These are phyloP conservation scores for Pyronema omphalodes DNA, from an alignment of 495 filamentous ascomycete species.

Conservation along the genomic window DNA sequence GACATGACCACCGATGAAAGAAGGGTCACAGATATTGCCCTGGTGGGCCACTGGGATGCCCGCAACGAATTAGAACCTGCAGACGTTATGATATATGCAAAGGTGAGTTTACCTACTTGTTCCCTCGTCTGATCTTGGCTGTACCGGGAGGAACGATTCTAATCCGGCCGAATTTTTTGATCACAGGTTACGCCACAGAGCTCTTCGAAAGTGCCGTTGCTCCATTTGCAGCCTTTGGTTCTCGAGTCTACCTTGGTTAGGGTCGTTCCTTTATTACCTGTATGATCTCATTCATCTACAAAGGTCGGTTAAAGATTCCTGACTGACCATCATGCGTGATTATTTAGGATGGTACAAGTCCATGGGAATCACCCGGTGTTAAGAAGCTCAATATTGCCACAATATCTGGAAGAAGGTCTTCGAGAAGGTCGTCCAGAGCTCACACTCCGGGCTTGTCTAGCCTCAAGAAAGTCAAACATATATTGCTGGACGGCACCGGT, in stretches of 20 bases:
- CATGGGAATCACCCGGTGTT: slow-evolving; percentile 15
- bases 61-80: slow-evolving; percentile 8
- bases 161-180: neutral
- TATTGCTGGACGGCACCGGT: neutral
- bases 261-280: slow-evolving; percentile 18
- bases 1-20: neutral
- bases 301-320: neutral
- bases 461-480: neutral
- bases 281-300: neutral
- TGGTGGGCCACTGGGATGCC: slow-evolving; percentile 18
- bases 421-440: neutral
- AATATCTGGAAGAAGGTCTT: slow-evolving; percentile 1
- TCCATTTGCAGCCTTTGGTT: slow-evolving; percentile 19
- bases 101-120: slow-evolving; percentile 12
- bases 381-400: slow-evolving; percentile 12
- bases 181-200: slow-evolving; percentile 17
- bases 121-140: neutral
- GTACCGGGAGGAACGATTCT: too few relatives aligned
- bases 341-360: slow-evolving; percentile 14
- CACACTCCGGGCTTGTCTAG: neutral
- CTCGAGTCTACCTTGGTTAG: slow-evolving; percentile 14
- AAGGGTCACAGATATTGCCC: slow-evolving; percentile 16
- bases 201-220: slow-evolving; percentile 13
- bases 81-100: slow-evolving; percentile 22
- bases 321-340: neutral